Evolutionary conservation across 2,329 filamentous ascomycete species (phyloP).

Genomic region (Fusarium tjaetaba): DNA sequence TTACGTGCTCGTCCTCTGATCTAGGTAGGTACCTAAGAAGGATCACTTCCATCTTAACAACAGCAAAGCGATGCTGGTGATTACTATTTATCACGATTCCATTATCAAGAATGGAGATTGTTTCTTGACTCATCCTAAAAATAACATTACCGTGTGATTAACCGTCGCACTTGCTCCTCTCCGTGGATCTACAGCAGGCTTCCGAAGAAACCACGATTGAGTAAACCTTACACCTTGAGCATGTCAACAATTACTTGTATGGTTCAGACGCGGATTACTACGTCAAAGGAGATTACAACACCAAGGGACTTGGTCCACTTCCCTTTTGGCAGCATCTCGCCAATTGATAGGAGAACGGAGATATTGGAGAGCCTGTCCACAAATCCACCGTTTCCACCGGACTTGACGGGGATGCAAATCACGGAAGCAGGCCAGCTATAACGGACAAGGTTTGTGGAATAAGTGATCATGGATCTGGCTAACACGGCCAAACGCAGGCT

Average conservation of each 20-base stretch:
- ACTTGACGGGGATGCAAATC: constrained; percentile 20
- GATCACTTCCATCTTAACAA: neutral
- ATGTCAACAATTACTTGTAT: neutral
- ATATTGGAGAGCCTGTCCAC: constrained; percentile 14
- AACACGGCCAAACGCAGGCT: constrained; percentile 19
- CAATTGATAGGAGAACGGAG: constrained; percentile 14
- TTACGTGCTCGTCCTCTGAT: neutral
- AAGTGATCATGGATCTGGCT: constrained; percentile 7
- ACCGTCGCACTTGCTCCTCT: constrained; percentile 19
- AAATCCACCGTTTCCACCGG: constrained; percentile 40
- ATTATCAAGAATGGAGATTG: neutral
- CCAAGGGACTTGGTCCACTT: constrained; percentile 5
- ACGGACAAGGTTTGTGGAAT: constrained; percentile 1
- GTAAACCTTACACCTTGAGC: constrained; percentile 1
- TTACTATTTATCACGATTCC: neutral
- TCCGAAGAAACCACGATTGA: constrained; percentile 14
- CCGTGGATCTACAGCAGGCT: constrained; percentile 21
- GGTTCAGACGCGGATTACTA: constrained; percentile 29
- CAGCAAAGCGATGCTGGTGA: neutral
- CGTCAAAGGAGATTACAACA: constrained; percentile 28
- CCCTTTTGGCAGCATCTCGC: constrained; percentile 25
- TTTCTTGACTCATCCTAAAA: constrained; percentile 26
- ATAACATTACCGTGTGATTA: constrained; percentile 21
- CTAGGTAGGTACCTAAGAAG: too few relatives aligned
- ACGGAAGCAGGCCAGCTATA: constrained; percentile 26